Percentiles rank a stretch among this genome's conserved stretches.
Conservation (phyloP, 352 stramenopile species). For the Phytopythium helicoides region DNA sequence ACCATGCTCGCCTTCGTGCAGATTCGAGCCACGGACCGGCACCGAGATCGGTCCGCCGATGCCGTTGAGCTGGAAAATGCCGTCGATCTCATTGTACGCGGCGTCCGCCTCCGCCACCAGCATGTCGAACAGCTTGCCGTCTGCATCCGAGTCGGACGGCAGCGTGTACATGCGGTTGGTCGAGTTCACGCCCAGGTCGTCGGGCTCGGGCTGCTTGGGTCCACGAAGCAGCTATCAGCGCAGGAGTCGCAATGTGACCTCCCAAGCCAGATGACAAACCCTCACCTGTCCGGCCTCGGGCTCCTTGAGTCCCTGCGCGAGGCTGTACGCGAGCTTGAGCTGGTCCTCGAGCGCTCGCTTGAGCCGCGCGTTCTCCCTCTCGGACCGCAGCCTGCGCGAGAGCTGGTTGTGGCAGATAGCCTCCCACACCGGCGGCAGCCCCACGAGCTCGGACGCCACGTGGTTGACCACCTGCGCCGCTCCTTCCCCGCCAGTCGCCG, state of each 20-base stretch:
- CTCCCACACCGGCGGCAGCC: slow-evolving; percentile 16
- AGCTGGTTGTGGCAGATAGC: slow-evolving; percentile 20
- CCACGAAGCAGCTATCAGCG: not conserved
- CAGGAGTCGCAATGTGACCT: no score
- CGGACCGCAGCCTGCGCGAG: slow-evolving; percentile 6
- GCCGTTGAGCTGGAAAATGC: slow-evolving; percentile 15
- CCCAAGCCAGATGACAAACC: not conserved
- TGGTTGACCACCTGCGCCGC: not conserved
- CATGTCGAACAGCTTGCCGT: slow-evolving; percentile 9
- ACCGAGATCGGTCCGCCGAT: slow-evolving; percentile 1
- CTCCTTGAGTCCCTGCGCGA: slow-evolving; percentile 24
- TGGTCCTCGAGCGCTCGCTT: slow-evolving; percentile 37
- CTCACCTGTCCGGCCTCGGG: slow-evolving; percentile 12
- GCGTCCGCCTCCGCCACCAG: slow-evolving; percentile 12
- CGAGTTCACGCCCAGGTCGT: slow-evolving; percentile 10
- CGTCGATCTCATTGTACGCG: slow-evolving; percentile 15
- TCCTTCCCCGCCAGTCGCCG: not conserved
- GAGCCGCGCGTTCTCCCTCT: slow-evolving; percentile 17
- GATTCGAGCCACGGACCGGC: slow-evolving; percentile 7
- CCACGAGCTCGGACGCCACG: not conserved
- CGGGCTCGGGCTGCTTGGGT: slow-evolving; percentile 7
- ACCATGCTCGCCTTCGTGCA: slow-evolving; percentile 17
- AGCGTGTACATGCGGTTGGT: slow-evolving; percentile 7
- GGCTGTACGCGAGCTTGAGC: slow-evolving; percentile 21
- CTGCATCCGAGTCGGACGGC: slow-evolving; percentile 4